Percentiles rank a stretch among this genome's conserved stretches.
phyloP scores from a whole-genome alignment of 164 flowering plant species.

The Magnolia sinica region DNA sequence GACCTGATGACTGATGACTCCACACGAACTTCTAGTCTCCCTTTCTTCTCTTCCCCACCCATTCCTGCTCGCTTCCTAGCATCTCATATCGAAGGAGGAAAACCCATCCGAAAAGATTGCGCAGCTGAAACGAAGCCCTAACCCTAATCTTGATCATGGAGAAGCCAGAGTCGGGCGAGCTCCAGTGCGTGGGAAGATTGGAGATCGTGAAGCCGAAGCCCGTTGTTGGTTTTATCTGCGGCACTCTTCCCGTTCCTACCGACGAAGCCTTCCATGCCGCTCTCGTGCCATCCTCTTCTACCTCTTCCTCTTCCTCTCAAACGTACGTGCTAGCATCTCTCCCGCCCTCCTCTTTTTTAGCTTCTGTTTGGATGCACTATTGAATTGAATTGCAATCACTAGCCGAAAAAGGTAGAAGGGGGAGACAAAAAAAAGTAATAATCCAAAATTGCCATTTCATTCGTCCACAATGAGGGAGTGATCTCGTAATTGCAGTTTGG shows the following conservation, averaged over 20 bases:
- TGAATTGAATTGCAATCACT: background rate
- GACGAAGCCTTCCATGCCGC: constrained; percentile 69
- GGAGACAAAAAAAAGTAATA: no score
- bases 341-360: background rate
- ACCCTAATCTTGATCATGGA: background rate
- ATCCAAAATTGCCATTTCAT: no score
- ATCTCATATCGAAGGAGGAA: background rate
- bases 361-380: background rate
- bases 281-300: constrained; percentile 47
- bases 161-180: constrained; percentile 4
- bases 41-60: no score
- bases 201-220: constrained; percentile 70
- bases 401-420: background rate
- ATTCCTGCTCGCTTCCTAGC: background rate
- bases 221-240: constrained; percentile 73
- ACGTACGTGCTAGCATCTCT: constrained; percentile 8
- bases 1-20: no score
- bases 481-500: no score
- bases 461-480: no score
- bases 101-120: background rate
- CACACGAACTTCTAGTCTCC: no score
- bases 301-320: constrained; percentile 7
- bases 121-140: background rate
- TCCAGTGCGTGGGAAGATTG: constrained; percentile 67
- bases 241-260: constrained; percentile 82